Evolutionary conservation across 2,329 filamentous ascomycete genomes (phyloP).

Genomic region (Fragosphaeria purpurea): DNA sequence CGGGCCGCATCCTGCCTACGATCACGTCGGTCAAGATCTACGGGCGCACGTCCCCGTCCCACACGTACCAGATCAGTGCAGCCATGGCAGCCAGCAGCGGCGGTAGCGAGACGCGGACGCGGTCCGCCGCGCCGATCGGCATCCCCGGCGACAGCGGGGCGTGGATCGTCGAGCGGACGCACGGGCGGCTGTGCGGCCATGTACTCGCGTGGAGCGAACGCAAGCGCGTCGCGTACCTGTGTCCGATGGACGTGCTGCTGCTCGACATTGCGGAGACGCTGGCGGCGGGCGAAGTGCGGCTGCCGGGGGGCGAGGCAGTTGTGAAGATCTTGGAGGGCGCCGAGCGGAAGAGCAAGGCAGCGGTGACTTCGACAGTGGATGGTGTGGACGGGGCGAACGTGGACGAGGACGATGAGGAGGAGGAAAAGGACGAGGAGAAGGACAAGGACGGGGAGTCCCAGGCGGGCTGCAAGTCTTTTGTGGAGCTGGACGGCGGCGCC

Average conservation of each 20-base stretch:
- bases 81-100: not conserved
- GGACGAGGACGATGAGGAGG: slow-evolving; percentile 1
- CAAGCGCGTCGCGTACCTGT: slow-evolving; percentile 80
- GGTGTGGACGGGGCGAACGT: too few species aligned
- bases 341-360: not conserved
- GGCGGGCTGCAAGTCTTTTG: too few species aligned
- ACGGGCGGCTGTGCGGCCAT: slow-evolving; percentile 78
- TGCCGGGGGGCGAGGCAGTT: slow-evolving; percentile 51
- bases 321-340: slow-evolving; percentile 19
- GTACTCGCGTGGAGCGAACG: slow-evolving; percentile 79
- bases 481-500: too few species aligned
- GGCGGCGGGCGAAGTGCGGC: slow-evolving; percentile 55
- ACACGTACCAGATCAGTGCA: slow-evolving; percentile 48
- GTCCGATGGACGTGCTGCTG: slow-evolving; percentile 85
- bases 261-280: slow-evolving; percentile 76
- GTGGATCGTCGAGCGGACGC: slow-evolving; percentile 75
- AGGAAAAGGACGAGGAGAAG: not conserved
- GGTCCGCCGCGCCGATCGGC: slow-evolving; percentile 33
- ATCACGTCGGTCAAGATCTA: slow-evolving; percentile 82
- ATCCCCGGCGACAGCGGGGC: slow-evolving; percentile 87
- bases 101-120: not conserved
- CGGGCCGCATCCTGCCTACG: slow-evolving; percentile 64
- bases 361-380: not conserved
- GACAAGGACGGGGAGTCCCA: not conserved
- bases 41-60: slow-evolving; percentile 69